phyloP scores from a whole-genome alignment of 2,329 filamentous ascomycete genomes.

The Coniochaeta sp. region DNA sequence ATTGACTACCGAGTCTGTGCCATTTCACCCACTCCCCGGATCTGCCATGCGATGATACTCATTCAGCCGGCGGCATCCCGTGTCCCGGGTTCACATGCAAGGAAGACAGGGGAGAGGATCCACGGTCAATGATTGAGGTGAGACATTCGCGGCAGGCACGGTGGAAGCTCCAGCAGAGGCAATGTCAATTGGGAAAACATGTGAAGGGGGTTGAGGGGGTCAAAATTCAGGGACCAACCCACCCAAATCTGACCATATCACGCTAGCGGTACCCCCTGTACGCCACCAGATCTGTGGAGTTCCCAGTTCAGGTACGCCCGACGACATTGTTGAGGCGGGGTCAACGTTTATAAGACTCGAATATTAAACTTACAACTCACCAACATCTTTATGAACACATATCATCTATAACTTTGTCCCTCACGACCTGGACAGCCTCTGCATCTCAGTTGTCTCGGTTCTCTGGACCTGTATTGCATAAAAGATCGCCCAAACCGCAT shows the following conservation, averaged over 20 bases:
- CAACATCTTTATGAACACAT: background rate
- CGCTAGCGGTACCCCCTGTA: background rate
- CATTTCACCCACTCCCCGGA: background rate
- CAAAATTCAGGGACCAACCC: background rate
- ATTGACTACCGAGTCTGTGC: background rate
- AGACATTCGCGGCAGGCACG: no score
- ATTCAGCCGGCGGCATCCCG: slow-evolving; percentile 1
- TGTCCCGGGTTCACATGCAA: background rate
- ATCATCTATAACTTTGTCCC: background rate
- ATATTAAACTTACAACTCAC: background rate
- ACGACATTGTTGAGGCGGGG: slow-evolving; percentile 1
- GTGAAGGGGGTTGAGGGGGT: no score
- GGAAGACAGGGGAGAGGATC: no score
- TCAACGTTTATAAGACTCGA: no score
- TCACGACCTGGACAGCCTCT: no score
- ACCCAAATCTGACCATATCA: slow-evolving; percentile 1
- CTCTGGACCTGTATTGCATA: no score
- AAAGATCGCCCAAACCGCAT: background rate
- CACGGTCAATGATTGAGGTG: no score
- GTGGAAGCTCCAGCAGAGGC: no score
- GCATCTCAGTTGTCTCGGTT: no score
- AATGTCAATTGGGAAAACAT: background rate
- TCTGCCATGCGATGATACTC: background rate
- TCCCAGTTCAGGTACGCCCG: background rate
- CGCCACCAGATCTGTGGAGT: background rate